Evolutionary conservation across 2,329 filamentous ascomycete species (phyloP), one percentile per base, ranked within the genome.

Genomic region (Teratosphaeria zuluensis): DNA sequence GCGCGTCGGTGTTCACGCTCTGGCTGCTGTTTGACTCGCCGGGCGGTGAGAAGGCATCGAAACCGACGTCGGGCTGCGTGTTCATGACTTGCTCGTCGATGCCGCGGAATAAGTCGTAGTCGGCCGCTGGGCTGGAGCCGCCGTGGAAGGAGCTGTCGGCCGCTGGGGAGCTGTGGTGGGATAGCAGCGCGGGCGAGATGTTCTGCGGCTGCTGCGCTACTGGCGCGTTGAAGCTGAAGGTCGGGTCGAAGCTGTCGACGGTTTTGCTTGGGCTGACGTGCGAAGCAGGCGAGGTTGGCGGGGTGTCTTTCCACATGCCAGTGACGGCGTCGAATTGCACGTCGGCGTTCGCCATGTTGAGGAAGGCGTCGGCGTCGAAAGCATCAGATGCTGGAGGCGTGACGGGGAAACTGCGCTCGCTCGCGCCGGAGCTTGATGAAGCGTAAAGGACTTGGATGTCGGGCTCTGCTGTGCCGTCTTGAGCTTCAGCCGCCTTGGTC

Each of bases 391-490:
- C 66, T 55, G 66, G 66, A 46, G 69, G 69, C 48, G 69, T 71
- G 35, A 66, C 63, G 19, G 69, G 69, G 62, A 70, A 66, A 63
- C 68, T 68, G 61, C 63, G 63, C 48, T 69, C 69, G 56, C 66
- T 70, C 48, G 60, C 63, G 51, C 64, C 64, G 7, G 68, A 70
- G 61, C 63, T 65, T 58, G 67, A 68, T 56, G 58, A 62, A 48
- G 63, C 62, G 54, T 61, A 63, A 51, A 51, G n/a, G 46, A 55
- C 53, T 38, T 59, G 58, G 19, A 58, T 53, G n/a, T 60, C 53
- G 6, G 56, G 19, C 16, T 56, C 54, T 12, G 53, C 55, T 48
- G n/a, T 48, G 3, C 42, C 42, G 9, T 61, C 55, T 16, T 54
- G 52, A 42, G 32, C 59, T 56, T 53, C 63, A 54, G 70, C 68